Percentiles rank a stretch among this genome's conserved stretches.
Evolutionary conservation across 441 rosid genomes (phyloP).

Genomic region (Pelargonium australe): DNA sequence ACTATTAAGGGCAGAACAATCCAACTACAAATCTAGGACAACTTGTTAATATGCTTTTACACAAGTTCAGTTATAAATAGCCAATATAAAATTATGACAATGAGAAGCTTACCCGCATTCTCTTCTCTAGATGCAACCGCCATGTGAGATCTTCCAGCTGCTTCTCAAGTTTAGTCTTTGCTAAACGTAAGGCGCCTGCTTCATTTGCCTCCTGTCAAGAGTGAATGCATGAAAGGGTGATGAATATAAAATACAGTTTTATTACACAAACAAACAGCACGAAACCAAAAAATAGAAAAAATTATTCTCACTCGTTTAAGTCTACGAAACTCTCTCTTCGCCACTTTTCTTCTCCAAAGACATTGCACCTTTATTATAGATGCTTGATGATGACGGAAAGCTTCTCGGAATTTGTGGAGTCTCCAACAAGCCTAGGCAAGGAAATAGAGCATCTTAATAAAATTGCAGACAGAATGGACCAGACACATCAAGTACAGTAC

Average conservation of each 20-base stretch:
- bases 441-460: background rate
- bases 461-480: background rate
- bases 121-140: constrained; percentile 84
- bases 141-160: constrained; percentile 88
- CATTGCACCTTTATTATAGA: constrained; percentile 80
- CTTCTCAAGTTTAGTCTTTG: constrained; percentile 93
- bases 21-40: background rate
- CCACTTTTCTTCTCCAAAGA: constrained; percentile 83
- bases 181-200: constrained; percentile 87
- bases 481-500: background rate
- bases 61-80: background rate
- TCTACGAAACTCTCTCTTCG: constrained; percentile 71
- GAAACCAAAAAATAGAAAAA: constrained; percentile 5
- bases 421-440: constrained; percentile 66
- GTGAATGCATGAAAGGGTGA: constrained; percentile 12
- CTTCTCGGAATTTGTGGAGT: constrained; percentile 61
- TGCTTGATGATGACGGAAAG: constrained; percentile 48
- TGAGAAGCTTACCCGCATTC: constrained; percentile 63
- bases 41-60: background rate
- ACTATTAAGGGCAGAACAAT: background rate
- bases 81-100: constrained; percentile 14
- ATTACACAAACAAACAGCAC: background rate
- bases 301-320: constrained; percentile 56
- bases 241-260: constrained; percentile 14
- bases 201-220: constrained; percentile 79